Percentiles rank a stretch among this genome's conserved stretches.
phyloP scores from a whole-genome alignment of 2,329 filamentous ascomycete species.

The Xylariaceae sp. region DNA sequence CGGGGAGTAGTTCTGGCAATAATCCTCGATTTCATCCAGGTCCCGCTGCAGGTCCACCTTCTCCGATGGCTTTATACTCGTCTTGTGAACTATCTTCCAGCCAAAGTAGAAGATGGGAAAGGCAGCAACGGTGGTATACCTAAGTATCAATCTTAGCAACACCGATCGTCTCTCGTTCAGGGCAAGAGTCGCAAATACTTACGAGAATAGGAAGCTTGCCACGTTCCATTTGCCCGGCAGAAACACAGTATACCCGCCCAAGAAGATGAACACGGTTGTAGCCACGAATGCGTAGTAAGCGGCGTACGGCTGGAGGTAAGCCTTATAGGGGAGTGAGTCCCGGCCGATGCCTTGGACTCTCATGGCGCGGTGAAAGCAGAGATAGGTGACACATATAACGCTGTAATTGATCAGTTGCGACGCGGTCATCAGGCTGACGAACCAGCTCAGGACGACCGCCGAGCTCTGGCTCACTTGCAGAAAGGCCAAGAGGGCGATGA shows the following conservation, averaged over 20 bases:
- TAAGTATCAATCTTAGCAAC: slow-evolving; percentile 18
- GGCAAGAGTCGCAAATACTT: too few relatives aligned
- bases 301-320: slow-evolving; percentile 63
- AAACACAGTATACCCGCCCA: slow-evolving; percentile 73
- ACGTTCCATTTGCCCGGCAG: slow-evolving; percentile 62
- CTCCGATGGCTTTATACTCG: slow-evolving; percentile 48
- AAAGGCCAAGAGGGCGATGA: slow-evolving; percentile 67
- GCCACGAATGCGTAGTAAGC: slow-evolving; percentile 61
- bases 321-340: slow-evolving; percentile 63
- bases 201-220: slow-evolving; percentile 67
- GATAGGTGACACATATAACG: slow-evolving; percentile 64
- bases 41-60: slow-evolving; percentile 60
- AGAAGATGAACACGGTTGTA: slow-evolving; percentile 66
- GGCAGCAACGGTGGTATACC: slow-evolving; percentile 66
- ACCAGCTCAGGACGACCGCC: slow-evolving; percentile 66
- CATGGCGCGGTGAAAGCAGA: slow-evolving; percentile 66
- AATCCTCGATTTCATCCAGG: slow-evolving; percentile 62
- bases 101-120: slow-evolving; percentile 64
- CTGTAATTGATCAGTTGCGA: slow-evolving; percentile 70
- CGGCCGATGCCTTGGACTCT: slow-evolving; percentile 64
- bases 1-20: slow-evolving; percentile 55
- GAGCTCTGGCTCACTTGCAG: slow-evolving; percentile 63
- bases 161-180: too few relatives aligned
- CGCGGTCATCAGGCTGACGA: slow-evolving; percentile 63
- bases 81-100: slow-evolving; percentile 67